A percentile compares a stretch with the other conserved stretches of the same genome.
phyloP scores from a whole-genome alignment of 2,329 filamentous ascomycete species.

The Tricladium varicosporioides region DNA sequence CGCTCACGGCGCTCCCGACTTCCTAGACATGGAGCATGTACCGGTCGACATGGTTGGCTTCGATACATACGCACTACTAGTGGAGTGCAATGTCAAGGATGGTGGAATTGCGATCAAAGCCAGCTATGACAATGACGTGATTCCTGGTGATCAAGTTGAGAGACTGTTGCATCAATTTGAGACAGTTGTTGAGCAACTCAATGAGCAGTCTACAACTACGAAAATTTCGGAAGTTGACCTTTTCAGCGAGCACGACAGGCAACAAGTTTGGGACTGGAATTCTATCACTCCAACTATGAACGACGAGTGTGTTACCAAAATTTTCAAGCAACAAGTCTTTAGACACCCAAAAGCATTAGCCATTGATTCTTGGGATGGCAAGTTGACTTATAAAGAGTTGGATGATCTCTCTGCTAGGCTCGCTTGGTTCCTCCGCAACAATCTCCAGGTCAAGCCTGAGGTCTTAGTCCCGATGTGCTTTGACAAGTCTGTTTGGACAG shows the following conservation, averaged over 20 bases:
- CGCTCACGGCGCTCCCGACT: not conserved
- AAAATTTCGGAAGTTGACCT: slow-evolving; percentile 5
- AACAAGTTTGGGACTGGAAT: slow-evolving; percentile 10
- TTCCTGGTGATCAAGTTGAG: not conserved
- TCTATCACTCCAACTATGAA: slow-evolving; percentile 4
- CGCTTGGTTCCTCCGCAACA: slow-evolving; percentile 6
- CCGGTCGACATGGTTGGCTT: slow-evolving; percentile 25
- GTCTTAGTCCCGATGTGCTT: slow-evolving; percentile 23
- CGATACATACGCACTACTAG: slow-evolving; percentile 46
- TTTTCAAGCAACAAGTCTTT: slow-evolving; percentile 6
- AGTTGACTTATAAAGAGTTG: slow-evolving; percentile 21
- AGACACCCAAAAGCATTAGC: slow-evolving; percentile 17
- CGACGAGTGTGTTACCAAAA: slow-evolving; percentile 18
- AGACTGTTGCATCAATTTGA: slow-evolving; percentile 3
- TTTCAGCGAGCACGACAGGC: not conserved
- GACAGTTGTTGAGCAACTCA: not conserved
- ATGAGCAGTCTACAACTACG: not conserved
- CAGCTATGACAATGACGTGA: slow-evolving; percentile 37
- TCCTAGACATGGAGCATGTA: not conserved
- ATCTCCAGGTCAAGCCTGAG: slow-evolving; percentile 10
- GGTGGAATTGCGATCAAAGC: slow-evolving; percentile 41
- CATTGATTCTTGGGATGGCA: slow-evolving; percentile 24
- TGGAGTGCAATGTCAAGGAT: slow-evolving; percentile 42
- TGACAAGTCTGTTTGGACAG: slow-evolving; percentile 27
- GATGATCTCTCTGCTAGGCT: slow-evolving; percentile 19